These are phyloP conservation scores for Lolium rigidum DNA, from an alignment of 176 grass and related monocot genomes.

Conservation along the genomic window DNA sequence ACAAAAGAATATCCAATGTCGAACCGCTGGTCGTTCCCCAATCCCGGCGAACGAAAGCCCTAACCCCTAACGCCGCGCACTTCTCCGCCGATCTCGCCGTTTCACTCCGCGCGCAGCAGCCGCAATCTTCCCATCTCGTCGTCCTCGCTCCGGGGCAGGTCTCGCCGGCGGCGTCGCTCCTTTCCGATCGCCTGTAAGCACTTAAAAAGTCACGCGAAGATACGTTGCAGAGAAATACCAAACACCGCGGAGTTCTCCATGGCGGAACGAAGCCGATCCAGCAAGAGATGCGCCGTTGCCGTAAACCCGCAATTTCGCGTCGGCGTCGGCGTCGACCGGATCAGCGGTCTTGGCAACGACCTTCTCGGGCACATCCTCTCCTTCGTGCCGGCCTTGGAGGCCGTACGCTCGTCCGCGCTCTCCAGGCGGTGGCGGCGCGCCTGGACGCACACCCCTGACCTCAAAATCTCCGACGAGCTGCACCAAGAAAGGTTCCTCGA, in stretches of 20 bases:
- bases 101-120: neutral
- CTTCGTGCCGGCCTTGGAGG: neutral
- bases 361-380: slow-evolving; percentile 32
- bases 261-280: neutral
- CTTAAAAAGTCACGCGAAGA: neutral
- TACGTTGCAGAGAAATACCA: neutral
- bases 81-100: neutral
- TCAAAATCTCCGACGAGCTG: slow-evolving; percentile 32
- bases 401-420: slow-evolving; percentile 10
- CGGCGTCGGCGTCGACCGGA: neutral
- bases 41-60: neutral
- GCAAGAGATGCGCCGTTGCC: neutral
- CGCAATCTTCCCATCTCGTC: neutral
- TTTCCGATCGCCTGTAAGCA: neutral
- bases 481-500: neutral
- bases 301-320: neutral
- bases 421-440: slow-evolving; percentile 22
- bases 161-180: neutral
- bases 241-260: neutral
- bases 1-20: neutral
- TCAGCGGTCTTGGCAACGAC: slow-evolving; percentile 18
- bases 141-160: neutral
- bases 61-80: neutral
- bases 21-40: neutral
- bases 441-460: slow-evolving; percentile 2